These are phyloP conservation scores for Aureobasidium subglaciale DNA, from an alignment of 2,329 filamentous ascomycete genomes.

Conservation along the genomic window DNA sequence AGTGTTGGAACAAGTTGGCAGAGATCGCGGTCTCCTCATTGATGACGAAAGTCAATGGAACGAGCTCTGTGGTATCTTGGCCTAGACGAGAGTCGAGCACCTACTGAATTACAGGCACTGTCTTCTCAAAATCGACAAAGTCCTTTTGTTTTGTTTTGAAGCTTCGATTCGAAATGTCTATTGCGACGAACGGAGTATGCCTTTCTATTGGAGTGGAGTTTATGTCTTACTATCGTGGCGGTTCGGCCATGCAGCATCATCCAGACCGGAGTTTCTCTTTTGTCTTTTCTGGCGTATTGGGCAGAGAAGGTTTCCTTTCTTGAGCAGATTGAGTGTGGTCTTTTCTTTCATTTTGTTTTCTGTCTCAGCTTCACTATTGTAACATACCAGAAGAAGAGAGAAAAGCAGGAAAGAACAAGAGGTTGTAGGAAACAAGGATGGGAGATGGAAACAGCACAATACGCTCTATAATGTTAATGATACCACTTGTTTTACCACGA, in stretches of 20 bases:
- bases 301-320: neutral
- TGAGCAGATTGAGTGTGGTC: neutral
- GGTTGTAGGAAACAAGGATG: neutral
- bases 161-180: neutral
- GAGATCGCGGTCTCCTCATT: constrained; percentile 59
- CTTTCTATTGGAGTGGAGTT: constrained; percentile 5
- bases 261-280: constrained; percentile 2
- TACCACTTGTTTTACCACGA: neutral
- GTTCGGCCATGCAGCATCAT: neutral
- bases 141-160: neutral
- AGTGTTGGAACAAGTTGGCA: constrained; percentile 63
- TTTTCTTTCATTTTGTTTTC: neutral
- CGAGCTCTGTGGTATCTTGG: constrained; percentile 37
- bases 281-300: neutral
- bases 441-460: neutral
- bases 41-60: constrained; percentile 43
- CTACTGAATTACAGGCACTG: neutral
- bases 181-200: neutral
- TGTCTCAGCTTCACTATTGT: neutral
- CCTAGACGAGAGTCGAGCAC: neutral
- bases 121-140: no score
- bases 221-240: neutral
- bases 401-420: neutral
- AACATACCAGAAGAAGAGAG: neutral
- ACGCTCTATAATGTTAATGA: constrained; percentile 13